These are phyloP conservation scores for Xylona heveae DNA, from an alignment of 495 filamentous ascomycete genomes.

Conservation along the genomic window DNA sequence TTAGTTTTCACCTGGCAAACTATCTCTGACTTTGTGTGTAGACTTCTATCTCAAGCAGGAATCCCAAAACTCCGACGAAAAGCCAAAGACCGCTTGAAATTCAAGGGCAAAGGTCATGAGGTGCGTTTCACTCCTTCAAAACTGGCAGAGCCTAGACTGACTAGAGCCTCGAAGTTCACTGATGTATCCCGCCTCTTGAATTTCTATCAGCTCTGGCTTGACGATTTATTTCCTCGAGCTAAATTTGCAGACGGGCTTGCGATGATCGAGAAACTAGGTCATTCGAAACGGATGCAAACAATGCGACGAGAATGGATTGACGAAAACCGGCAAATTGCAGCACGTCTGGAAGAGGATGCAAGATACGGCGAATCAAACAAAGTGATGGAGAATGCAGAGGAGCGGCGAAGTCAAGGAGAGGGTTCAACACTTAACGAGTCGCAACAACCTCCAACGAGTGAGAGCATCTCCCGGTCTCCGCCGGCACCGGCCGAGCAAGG, in stretches of 20 bases:
- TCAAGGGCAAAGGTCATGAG: slow-evolving; percentile 90
- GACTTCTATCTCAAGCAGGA: slow-evolving; percentile 57
- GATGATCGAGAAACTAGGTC: slow-evolving; percentile 88
- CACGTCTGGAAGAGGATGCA: neutral
- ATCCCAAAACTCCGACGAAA: slow-evolving; percentile 62
- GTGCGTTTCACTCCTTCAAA: slow-evolving; percentile 19
- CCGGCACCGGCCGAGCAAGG: neutral
- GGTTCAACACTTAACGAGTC: neutral
- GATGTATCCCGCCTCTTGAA: slow-evolving; percentile 66
- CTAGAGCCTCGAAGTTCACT: slow-evolving; percentile 30
- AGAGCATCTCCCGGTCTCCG: too few relatives aligned
- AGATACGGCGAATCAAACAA: slow-evolving; percentile 1
- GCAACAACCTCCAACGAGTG: too few relatives aligned
- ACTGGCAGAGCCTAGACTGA: neutral
- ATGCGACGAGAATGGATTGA: slow-evolving; percentile 76
- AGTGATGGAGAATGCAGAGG: neutral
- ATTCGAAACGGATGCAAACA: slow-evolving; percentile 49
- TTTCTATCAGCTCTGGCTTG: slow-evolving; percentile 92
- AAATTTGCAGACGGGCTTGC: slow-evolving; percentile 77
- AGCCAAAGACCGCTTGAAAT: slow-evolving; percentile 46
- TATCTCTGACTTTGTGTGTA: slow-evolving; percentile 11
- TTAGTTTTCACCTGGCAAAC: neutral
- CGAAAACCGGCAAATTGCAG: slow-evolving; percentile 34
- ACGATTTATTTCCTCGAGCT: slow-evolving; percentile 85
- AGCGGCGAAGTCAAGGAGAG: neutral